Conservation (phyloP, 257 asterid species). For the Solanum clarkiae region DNA sequence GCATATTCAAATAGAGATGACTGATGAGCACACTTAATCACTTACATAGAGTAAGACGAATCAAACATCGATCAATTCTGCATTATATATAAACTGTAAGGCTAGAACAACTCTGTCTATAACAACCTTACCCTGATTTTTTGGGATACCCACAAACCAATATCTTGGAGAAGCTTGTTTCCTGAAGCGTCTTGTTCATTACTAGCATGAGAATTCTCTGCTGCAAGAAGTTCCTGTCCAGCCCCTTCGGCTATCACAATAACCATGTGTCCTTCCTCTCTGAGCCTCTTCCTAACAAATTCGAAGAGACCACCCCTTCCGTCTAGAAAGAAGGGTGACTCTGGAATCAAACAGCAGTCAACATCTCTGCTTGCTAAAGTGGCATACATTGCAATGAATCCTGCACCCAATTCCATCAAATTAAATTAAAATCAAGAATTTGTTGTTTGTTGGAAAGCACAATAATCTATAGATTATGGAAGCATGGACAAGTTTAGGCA, state of each 20-base stretch:
- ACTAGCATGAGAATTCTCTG: slow-evolving; percentile 14
- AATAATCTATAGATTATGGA: neutral
- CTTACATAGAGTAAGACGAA: neutral
- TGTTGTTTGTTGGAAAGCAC: neutral
- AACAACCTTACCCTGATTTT: slow-evolving; percentile 47
- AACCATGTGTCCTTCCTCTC: slow-evolving; percentile 87
- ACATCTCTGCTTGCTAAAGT: slow-evolving; percentile 97
- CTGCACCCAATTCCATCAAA: slow-evolving; percentile 21
- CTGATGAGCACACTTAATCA: neutral
- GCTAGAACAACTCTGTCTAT: neutral
- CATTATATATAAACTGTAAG: neutral
- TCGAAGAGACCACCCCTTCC: slow-evolving; percentile 78
- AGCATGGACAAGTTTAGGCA: neutral
- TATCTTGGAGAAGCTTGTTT: slow-evolving; percentile 77
- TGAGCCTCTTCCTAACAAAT: slow-evolving; percentile 53
- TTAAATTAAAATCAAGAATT: neutral
- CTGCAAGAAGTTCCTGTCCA: slow-evolving; percentile 71
- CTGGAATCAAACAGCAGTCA: slow-evolving; percentile 92
- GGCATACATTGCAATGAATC: slow-evolving; percentile 92
- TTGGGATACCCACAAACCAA: slow-evolving; percentile 83
- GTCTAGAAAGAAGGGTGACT: slow-evolving; percentile 81
- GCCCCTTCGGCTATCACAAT: slow-evolving; percentile 95
- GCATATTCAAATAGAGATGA: neutral
- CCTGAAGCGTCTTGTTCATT: slow-evolving; percentile 79
- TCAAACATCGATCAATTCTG: neutral